These are phyloP conservation scores for Neofusicoccum umdonicola DNA, from an alignment of 2,329 filamentous ascomycete genomes.

Conservation along the genomic window DNA sequence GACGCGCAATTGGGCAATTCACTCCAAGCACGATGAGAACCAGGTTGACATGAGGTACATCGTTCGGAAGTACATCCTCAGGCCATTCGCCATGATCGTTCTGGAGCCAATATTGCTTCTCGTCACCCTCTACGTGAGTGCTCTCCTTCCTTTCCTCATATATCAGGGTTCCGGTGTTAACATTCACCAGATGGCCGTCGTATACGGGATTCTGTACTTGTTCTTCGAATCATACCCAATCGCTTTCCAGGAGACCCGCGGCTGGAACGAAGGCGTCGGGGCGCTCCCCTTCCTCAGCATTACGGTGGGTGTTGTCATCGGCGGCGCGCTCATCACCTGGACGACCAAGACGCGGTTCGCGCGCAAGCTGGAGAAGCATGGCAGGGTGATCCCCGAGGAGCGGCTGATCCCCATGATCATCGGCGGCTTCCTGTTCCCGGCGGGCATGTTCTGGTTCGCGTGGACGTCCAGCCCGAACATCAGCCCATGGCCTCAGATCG, in stretches of 20 bases:
- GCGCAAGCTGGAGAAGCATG: slow-evolving; percentile 29
- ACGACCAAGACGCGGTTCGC: slow-evolving; percentile 36
- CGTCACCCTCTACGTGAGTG: slow-evolving; percentile 41
- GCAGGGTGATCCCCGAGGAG: slow-evolving; percentile 43
- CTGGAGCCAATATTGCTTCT: slow-evolving; percentile 49
- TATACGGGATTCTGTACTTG: slow-evolving; percentile 48
- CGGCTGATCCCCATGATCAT: slow-evolving; percentile 51
- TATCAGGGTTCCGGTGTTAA: no score
- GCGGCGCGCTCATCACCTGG: slow-evolving; percentile 30
- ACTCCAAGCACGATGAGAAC: slow-evolving; percentile 46
- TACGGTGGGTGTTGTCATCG: slow-evolving; percentile 39
- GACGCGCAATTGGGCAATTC: slow-evolving; percentile 48
- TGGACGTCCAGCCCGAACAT: slow-evolving; percentile 50
- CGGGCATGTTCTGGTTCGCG: slow-evolving; percentile 53
- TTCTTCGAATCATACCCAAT: slow-evolving; percentile 51
- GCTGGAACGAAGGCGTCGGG: slow-evolving; percentile 40
- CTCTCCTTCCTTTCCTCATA: neutral
- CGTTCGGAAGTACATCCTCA: slow-evolving; percentile 44
- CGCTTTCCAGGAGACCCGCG: slow-evolving; percentile 42
- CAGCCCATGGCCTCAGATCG: slow-evolving; percentile 42
- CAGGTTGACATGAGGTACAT: slow-evolving; percentile 40
- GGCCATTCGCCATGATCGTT: slow-evolving; percentile 47
- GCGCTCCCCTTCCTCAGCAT: slow-evolving; percentile 46
- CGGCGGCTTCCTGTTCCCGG: slow-evolving; percentile 51
- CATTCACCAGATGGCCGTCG: slow-evolving; percentile 19